Conservation (phyloP, 2,329 filamentous ascomycete genomes). For the Ascochyta pisi region DNA sequence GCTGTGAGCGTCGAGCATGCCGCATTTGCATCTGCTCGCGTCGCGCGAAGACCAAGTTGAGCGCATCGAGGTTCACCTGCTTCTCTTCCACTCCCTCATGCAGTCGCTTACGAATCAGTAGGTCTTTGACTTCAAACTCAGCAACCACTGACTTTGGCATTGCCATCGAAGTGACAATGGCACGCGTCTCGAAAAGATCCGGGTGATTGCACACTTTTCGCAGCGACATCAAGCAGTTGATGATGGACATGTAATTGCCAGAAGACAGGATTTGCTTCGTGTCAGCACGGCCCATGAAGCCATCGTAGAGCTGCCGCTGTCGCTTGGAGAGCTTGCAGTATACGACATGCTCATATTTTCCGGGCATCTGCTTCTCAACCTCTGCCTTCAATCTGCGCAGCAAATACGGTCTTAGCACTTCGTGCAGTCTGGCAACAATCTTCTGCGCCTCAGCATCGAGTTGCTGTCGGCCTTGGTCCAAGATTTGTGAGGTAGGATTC, state of each 20-base stretch:
- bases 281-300: slow-evolving; percentile 88
- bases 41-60: slow-evolving; percentile 77
- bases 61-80: slow-evolving; percentile 73
- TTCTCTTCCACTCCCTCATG: slow-evolving; percentile 68
- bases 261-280: slow-evolving; percentile 88
- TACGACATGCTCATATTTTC: slow-evolving; percentile 96
- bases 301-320: slow-evolving; percentile 94
- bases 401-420: slow-evolving; percentile 89
- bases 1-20: slow-evolving; percentile 46
- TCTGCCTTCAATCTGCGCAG: slow-evolving; percentile 91
- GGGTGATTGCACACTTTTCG: slow-evolving; percentile 99
- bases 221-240: slow-evolving; percentile 97
- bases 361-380: slow-evolving; percentile 98
- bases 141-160: slow-evolving; percentile 81
- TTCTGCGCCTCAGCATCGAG: slow-evolving; percentile 93
- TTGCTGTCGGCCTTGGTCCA: slow-evolving; percentile 91
- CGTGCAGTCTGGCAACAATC: slow-evolving; percentile 92
- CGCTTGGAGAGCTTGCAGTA: slow-evolving; percentile 95
- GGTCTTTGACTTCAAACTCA: slow-evolving; percentile 75
- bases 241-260: slow-evolving; percentile 96
- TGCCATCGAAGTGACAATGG: slow-evolving; percentile 95
- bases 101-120: slow-evolving; percentile 70
- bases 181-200: slow-evolving; percentile 92
- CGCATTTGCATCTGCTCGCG: slow-evolving; percentile 69
- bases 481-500: slow-evolving; percentile 91